Base-by-base conservation (phyloP, 2,329 filamentous ascomycete species). In the Daldinia eschscholtzii region DNA sequence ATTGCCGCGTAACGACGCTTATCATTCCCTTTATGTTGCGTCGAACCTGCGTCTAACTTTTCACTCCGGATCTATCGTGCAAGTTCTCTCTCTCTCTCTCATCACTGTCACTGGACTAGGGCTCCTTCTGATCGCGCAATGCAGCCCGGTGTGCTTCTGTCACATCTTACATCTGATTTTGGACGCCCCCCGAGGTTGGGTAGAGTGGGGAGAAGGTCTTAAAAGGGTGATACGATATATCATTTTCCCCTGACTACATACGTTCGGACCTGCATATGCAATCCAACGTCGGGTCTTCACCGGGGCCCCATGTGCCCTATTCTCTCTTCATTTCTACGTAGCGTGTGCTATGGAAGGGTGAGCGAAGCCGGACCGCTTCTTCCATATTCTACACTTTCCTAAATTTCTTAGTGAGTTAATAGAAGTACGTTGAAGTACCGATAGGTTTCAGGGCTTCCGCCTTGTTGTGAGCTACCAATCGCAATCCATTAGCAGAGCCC, bases 151-250 rank as follows among this genome's bases (percentile, higher is more conserved):
- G 48, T 44, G 42, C 39, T 70, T 57, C 64, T 56, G 60, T 71
- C 70, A 71, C 70, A 71, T 63, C 64, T 61, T 58, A 67, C 70
- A 65, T 71, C 61, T 68, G 57, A 67, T 67, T 70, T 50, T 63
- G 64, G 61, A 58, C 46, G 57, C 30, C 61, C 64, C 67, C 70
- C 61, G 42, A 67, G 56, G 50, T 61, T 62, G 39, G 64, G 48
- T 60, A 63, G 66, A 60, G 65, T 33, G 67, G 64, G 65, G 60
- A 46, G 57, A 52, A 60, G 20, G 30, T 52, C 57, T 58, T n/a
- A 61, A 62, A 48, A 69, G 48, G 61, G 69, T 63, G 60, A 70
- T 60, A 64, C 70, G 67, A 70, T 65, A 65, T 67, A 69, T 71
- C 66, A 63, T 61, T 50, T 67, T 65, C 67, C 70, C 70, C 70